Base-by-base conservation (phyloP, 257 asterid species). In the Fraxinus pennsylvanica region DNA sequence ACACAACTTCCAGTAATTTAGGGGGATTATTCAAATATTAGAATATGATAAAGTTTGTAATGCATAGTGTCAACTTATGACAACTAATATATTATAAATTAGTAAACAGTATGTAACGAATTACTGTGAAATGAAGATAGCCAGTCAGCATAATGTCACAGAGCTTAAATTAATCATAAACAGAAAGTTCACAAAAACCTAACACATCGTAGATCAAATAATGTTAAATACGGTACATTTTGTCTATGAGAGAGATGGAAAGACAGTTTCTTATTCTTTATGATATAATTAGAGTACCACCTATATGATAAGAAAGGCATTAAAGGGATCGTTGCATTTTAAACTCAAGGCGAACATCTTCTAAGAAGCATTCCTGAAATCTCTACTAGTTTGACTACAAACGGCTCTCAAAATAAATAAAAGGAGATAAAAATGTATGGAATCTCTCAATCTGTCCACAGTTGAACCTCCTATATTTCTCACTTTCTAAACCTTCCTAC, bases 81-180 rank as follows among this genome's bases (percentile, higher is more conserved):
- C 47, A 61, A 76, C 13, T 59, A 32, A 41, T 27, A 70, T 21
- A 21, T 6, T 52, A 68, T 59, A 65, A 50, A 12, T 50, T 33
- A 35, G 71, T 32, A 74, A 27, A 36, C 66, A 50, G n/a, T 52
- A 30, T 38, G 73, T 8, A 36, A 65, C 9, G 39, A 35, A 36
- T 65, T 30, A 41, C 41, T 8, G 68, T 72, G 77, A 63, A 45
- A 57, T 65, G 54, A 73, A 72, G 78, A 72, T 27, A 71, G 38
- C 77, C 33, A 8, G 36, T 66, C 63, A 79, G 54, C 29, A 32
- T 68, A 67, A 45, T 57, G 66, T 19, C 29, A 19, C 66, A 21
- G 66, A 73, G 39, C 50, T 38, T 41, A 35, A n/a, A 14, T 71
- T 59, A 19, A 57, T 30, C 59, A 54, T 27, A 35, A 39, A 47